Evolutionary conservation across 257 asterid genomes (phyloP), one percentile per base, ranked within the genome.

Genomic region (Eucommia ulmoides): DNA sequence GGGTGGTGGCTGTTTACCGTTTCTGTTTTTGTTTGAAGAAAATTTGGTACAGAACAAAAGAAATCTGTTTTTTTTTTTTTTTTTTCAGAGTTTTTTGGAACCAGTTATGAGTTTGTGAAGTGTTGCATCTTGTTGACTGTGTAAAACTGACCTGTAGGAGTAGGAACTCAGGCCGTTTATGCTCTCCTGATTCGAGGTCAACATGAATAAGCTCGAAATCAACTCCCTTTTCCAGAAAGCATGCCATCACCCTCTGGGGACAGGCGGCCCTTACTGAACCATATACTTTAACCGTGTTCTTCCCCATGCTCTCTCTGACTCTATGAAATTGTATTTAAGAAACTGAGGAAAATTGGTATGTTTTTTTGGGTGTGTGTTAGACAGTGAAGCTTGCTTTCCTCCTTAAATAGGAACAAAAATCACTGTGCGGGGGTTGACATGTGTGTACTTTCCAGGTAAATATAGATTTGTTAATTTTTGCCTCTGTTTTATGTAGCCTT

Each of bases 191-290:
- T 20, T 33, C 67, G 62, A 87, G 82, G 46, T 87, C 77, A 8
- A 83, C 15, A 24, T 80, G 78, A 9, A 72, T 60, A 58, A 81
- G 70, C 50, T 87, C 75, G 57, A 70, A 80, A 22, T 80, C 68
- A 1, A 78, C 50, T 0, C 80, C 93, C 61, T 78, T 65, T 62
- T 87, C 89, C 1, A 66, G 0, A 1, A 87, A 87, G 45, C 93
- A 80, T 24, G 69, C 58, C 65, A 87, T 50, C 44, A 83, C 94
- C 62, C 96, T 78, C 18, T 74, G 96, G 8, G 96, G 76, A 67
- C 93, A 80, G 50, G 87, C 79, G 49, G 84, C 79, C 33, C 62
- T 55, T 22, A 77, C 73, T 25, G 89, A 67, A 19, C 96, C 94
- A 25, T 74, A 74, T 45, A 83, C 82, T 64, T 80, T 87, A 16